These are phyloP conservation scores for Sporothrix pallida DNA, from an alignment of 2,329 filamentous ascomycete genomes.

Conservation along the genomic window DNA sequence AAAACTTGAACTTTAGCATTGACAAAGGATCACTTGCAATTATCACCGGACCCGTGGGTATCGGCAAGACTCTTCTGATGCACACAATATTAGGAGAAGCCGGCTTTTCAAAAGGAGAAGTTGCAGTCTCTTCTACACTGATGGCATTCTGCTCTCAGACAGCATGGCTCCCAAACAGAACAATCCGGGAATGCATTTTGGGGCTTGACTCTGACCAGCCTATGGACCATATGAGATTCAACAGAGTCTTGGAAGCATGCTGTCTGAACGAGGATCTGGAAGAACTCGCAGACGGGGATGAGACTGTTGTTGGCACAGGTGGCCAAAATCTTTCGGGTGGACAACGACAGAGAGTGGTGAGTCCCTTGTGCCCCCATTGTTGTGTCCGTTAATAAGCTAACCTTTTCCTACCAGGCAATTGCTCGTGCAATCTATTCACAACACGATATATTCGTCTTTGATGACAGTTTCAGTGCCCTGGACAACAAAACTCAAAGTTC, in stretches of 20 bases:
- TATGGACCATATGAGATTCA: conserved; percentile 10
- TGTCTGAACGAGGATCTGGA: conserved; percentile 41
- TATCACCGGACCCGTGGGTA: conserved; percentile 42
- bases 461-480: conserved; percentile 48
- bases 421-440: conserved; percentile 47
- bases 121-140: conserved; percentile 12
- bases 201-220: conserved; percentile 7
- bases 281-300: conserved; percentile 38
- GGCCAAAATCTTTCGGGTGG: conserved; percentile 44
- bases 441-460: conserved; percentile 44
- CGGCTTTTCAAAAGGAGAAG: neutral
- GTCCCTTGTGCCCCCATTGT: conserved; percentile 22
- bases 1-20: conserved; percentile 40
- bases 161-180: conserved; percentile 35
- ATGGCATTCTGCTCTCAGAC: conserved; percentile 34
- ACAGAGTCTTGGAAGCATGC: conserved; percentile 35
- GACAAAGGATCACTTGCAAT: conserved; percentile 40
- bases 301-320: conserved; percentile 38
- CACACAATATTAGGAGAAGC: conserved; percentile 44
- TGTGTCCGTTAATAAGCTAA: no score
- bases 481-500: conserved; percentile 45
- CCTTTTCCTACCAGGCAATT: conserved; percentile 42
- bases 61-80: conserved; percentile 44
- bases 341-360: conserved; percentile 43
- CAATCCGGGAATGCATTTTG: conserved; percentile 30